Base-by-base conservation (phyloP, 2,329 filamentous ascomycete genomes). In the Scopulariopsis brevicaulis region DNA sequence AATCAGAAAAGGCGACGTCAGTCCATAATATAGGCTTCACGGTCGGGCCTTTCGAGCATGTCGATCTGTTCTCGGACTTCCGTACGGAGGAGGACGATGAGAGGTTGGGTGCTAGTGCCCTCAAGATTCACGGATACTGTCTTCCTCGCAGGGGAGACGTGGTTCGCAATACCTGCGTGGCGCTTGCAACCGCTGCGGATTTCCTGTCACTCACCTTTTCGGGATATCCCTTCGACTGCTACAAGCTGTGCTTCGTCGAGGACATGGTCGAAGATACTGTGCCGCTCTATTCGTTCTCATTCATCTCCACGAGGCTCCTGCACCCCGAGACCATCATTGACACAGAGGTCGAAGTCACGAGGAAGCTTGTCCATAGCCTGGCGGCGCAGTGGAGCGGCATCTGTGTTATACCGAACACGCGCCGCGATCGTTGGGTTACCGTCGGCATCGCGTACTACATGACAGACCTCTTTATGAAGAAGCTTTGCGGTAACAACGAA, bases 301-400 rank as follows among this genome's bases (percentile, higher is more conserved):
- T 99, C 35, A 91, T 91, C 72, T 97, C 90, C 74, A 93, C 82
- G 55, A 84, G 90, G 50, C 76, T 99, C 1, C 81, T 99, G 0
- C 96, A 90, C 65, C 88, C 90, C 0, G 85, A 90, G 62, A 86
- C 89, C 35, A 83, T 97, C 40, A 86, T 96, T 64, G 93, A 99
- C 65, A 85, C 86, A 0, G 85, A 96, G 65, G 84, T 94, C 64
- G 84, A 90, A 34, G 87, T 88, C 12, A 95, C 90, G 4, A 82
- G 91, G 60, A 85, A 83, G 57, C 75, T 99, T 22, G 86, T 95
- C 10, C 87, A 94, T 68, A 86, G 91, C 1, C 77, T 97, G 54
- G 90, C 94, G 12, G 89, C 85, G 60, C 94, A 99, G 69, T 99
- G 93, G 88, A 89, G 94, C 62, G 94, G 94, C 18, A 87, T 99